Base-by-base conservation (phyloP, 768 basidiomycete genomes). In the Xerocomus brunneocitrinus region DNA sequence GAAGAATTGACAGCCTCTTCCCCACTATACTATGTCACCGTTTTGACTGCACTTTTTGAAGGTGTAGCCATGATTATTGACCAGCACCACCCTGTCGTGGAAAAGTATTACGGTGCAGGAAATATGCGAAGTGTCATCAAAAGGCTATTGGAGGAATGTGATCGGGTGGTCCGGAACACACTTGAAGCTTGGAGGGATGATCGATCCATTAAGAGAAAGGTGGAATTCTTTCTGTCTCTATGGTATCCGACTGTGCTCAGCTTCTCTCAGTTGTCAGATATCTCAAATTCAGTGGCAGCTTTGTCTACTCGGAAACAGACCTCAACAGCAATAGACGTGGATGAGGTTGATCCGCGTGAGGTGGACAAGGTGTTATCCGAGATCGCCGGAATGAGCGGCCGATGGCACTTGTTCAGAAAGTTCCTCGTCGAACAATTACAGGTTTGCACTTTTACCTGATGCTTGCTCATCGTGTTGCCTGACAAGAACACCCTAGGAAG, bases 1-100 rank as follows among this genome's bases (percentile, higher is more conserved):
- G 27, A 22, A 16, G 13, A 34, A 28, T 31, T 9, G 24, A 40
- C 67, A 97, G 95, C 90, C 1, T 93, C 93, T 8, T 95, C 94
- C 0, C 88, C 95, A 0, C 71, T 93, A 27, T 95, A 97, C 72
- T 98, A 92, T 66, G 84, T 97, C 58, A 85, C 91, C 3, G 81
- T 86, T 10, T 73, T 99, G 50, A 98, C 95, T 2, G 85, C 91
- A 6, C 79, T 99, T 1, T 94, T 98, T 60, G 97, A 99, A 72
- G 89, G 87, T 52, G 87, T 99, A 47, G 97, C 95, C 0, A 83
- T 91, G 76, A 93, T 99, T 58, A 86, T 99, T 22, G 93, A 95
- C 62, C 97, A 99, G 64, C 97, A 99, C 65, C 95, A 97, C 60
- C 91, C 93, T 2, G 84, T 99, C 5, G 95, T 99, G 1, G 95